Base-by-base conservation (phyloP, 768 basidiomycete species). In the Hypholoma fasciculare region DNA sequence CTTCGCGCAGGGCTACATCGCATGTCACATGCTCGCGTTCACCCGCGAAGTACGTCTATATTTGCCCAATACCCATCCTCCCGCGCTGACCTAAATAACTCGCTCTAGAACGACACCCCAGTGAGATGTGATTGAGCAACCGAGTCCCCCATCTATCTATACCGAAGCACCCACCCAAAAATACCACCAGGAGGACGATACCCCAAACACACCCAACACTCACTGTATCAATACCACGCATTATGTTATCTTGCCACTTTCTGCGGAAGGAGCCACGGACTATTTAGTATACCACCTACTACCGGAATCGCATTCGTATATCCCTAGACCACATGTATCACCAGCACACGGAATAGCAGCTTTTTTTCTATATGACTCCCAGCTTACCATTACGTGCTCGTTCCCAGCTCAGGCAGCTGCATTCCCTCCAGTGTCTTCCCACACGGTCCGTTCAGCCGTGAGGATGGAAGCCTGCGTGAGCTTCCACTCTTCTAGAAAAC, bases 21-120 rank as follows among this genome's bases (percentile, higher is more conserved):
- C 88, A 30, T 90, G 88, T 65, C 89, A 90, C 63, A 89, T 92
- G 88, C 79, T 91, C 56, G 88, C 87, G 11, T 90, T 89, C 69
- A 85, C 82, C 61, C 81, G 87, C 37, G 78, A 82, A 58, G 86
- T 88, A 42, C 68, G 84, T 74, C 40, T 34, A 34, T 34, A 34
- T 34, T 34, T 34, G 9, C 27, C 20, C 20, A 9, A 9, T 30
- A 26, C 20, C 40, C 40, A 23, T 43, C 23, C 42, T 50, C 27
- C 30, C 16, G 16, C 27, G 49, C 49, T 58, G 40, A 56, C 26
- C 52, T 16, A 36, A 27, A n/a, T 26, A 34, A 34, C 30, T 34
- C 23, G 39, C 17, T 37, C 30, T 62, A 86, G 82, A 82, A 78
- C 61, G 85, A 86, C 64, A 76, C 70, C 46, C 82, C 82, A 12